A percentile compares a stretch with the other conserved stretches of the same genome.
These are phyloP conservation scores for Fusarium fujikuroi DNA, from an alignment of 2,329 filamentous ascomycete species.

Conservation along the genomic window DNA sequence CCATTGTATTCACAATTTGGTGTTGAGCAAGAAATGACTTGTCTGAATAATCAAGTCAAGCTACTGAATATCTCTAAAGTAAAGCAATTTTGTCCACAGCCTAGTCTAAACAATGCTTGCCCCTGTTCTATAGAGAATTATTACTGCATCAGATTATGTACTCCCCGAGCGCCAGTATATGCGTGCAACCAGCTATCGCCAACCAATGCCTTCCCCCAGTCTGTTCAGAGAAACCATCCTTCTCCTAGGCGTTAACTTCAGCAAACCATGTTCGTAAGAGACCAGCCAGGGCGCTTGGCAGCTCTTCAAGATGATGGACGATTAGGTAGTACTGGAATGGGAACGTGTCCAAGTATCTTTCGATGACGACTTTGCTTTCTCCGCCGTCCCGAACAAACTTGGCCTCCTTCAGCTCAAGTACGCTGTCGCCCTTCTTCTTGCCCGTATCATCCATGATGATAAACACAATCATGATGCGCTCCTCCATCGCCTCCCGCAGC, in stretches of 20 bases:
- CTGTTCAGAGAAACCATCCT: background rate
- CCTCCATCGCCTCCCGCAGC: constrained; percentile 87
- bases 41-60: constrained; percentile 1
- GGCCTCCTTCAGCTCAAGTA: constrained; percentile 89
- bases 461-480: constrained; percentile 98
- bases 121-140: background rate
- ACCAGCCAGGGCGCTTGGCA: constrained; percentile 87
- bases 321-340: constrained; percentile 98
- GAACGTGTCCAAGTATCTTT: constrained; percentile 93
- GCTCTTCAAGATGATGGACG: constrained; percentile 88
- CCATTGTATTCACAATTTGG: background rate
- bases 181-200: constrained; percentile 12
- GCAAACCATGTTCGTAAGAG: constrained; percentile 97
- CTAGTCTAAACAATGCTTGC: background rate
- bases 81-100: background rate
- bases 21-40: background rate
- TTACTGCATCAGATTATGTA: background rate
- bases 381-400: constrained; percentile 77
- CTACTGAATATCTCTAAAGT: background rate
- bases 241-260: constrained; percentile 63
- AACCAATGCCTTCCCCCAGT: background rate
- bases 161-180: constrained; percentile 26
- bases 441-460: constrained; percentile 84
- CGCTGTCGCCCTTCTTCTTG: constrained; percentile 67
- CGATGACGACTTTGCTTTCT: constrained; percentile 78